Percentiles rank a stretch among this genome's conserved stretches.
These are phyloP conservation scores for Flueggea neowawraea DNA, from an alignment of 441 rosid genomes.

Conservation along the genomic window DNA sequence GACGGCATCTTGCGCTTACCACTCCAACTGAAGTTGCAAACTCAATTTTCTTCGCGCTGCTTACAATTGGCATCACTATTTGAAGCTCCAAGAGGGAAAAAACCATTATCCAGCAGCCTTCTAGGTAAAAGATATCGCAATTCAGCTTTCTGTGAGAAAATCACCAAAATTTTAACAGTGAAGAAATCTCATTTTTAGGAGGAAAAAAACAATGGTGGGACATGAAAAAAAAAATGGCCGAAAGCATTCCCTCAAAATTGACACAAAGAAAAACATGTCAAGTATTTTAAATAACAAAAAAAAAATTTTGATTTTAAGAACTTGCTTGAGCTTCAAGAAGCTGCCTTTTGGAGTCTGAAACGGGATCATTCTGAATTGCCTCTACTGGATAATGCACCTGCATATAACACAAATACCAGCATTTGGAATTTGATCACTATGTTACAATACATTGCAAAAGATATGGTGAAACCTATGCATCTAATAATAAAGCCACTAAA, in stretches of 20 bases:
- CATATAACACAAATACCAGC: slow-evolving; percentile 10
- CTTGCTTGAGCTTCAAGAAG: slow-evolving; percentile 88
- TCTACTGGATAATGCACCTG: slow-evolving; percentile 92
- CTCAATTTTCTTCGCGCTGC: slow-evolving; percentile 17
- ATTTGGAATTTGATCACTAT: background rate
- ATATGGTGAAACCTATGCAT: no score
- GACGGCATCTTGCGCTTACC: slow-evolving; percentile 81
- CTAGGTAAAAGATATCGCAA: slow-evolving; percentile 82
- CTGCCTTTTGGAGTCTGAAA: slow-evolving; percentile 73
- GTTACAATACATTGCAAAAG: no score
- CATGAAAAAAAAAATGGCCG: no score
- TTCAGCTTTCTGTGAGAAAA: slow-evolving; percentile 64
- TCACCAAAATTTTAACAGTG: background rate
- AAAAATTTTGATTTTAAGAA: no score
- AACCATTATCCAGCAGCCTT: slow-evolving; percentile 59
- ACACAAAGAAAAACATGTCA: no score
- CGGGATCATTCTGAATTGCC: slow-evolving; percentile 59
- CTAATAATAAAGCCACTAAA: no score
- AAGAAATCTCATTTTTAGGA: no score
- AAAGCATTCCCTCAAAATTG: no score
- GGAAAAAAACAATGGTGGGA: no score
- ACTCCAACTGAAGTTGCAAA: slow-evolving; percentile 81
- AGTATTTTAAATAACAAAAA: no score
- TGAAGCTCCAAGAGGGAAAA: slow-evolving; percentile 41
- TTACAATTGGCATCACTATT: slow-evolving; percentile 27